phyloP scores from a whole-genome alignment of 2,329 filamentous ascomycete genomes.

The Microdochium paspali region DNA sequence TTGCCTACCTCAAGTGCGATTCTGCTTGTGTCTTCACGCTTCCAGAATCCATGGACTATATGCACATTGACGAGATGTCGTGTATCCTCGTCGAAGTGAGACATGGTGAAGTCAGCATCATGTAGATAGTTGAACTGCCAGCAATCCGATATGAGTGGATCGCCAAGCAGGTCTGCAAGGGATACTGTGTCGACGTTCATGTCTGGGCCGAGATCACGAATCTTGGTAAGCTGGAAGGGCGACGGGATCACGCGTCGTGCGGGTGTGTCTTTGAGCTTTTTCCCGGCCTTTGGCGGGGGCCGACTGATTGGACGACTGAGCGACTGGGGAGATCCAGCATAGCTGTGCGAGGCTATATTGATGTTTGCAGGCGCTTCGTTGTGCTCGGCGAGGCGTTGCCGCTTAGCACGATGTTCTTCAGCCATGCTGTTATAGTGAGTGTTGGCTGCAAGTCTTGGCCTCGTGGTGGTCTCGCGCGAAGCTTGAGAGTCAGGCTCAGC shows the following conservation, averaged over 20 bases:
- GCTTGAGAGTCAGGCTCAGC: too few species aligned
- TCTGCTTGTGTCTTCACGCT: constrained; percentile 53
- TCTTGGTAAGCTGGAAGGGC: constrained; percentile 62
- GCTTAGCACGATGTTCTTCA: not conserved
- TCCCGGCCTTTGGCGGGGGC: constrained; percentile 23
- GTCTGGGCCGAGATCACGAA: constrained; percentile 49
- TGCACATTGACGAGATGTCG: constrained; percentile 40
- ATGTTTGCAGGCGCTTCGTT: not conserved
- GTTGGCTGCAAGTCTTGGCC: too few species aligned
- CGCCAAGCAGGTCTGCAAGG: constrained; percentile 59
- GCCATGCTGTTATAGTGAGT: not conserved
- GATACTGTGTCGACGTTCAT: constrained; percentile 58
- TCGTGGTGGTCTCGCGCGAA: too few species aligned
- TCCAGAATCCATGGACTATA: constrained; percentile 56
- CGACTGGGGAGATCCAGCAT: not conserved
- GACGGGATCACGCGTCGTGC: constrained; percentile 33
- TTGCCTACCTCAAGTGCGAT: constrained; percentile 44
- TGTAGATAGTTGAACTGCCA: constrained; percentile 65
- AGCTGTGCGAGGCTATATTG: not conserved
- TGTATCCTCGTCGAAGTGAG: constrained; percentile 41
- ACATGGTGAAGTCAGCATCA: constrained; percentile 47
- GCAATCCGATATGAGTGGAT: constrained; percentile 62
- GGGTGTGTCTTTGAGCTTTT: not conserved
- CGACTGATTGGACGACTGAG: constrained; percentile 32
- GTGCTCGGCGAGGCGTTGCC: not conserved